Evolutionary conservation across 805 yeast genomes (phyloP).

Genomic region (Tanozyma kutaoensis): DNA sequence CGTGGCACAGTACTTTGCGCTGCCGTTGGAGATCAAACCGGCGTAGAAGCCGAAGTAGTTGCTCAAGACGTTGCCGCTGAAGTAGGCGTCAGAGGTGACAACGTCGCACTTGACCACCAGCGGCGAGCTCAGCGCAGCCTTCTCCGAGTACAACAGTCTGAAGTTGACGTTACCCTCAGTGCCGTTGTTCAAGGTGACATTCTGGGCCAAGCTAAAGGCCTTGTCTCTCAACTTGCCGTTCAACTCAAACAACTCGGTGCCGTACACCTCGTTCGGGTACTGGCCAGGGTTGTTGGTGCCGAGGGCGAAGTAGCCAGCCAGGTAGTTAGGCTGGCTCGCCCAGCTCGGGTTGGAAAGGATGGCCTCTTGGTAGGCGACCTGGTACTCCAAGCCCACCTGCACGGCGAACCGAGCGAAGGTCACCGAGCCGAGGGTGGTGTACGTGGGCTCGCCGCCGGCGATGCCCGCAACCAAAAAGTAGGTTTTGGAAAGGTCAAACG

Average conservation of each 20-base stretch:
- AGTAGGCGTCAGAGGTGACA: conserved; percentile 48
- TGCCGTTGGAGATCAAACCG: conserved; percentile 39
- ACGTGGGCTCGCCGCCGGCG: conserved; percentile 47
- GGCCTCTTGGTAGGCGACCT: conserved; percentile 32
- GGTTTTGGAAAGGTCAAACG: conserved; percentile 44
- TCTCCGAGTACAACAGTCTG: conserved; percentile 33
- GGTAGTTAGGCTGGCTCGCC: too few relatives aligned
- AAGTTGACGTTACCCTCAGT: conserved; percentile 27
- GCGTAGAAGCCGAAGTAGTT: conserved; percentile 38
- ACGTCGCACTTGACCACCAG: conserved; percentile 40
- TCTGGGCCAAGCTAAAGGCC: conserved; percentile 37
- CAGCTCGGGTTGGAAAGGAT: conserved; percentile 27
- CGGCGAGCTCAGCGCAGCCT: conserved; percentile 39
- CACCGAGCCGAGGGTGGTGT: conserved; percentile 46
- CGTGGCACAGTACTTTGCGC: conserved; percentile 45
- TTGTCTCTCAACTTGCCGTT: conserved; percentile 46
- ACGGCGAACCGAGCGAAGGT: conserved; percentile 49
- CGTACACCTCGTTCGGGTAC: conserved; percentile 44
- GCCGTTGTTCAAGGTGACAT: conserved; percentile 32
- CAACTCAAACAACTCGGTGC: conserved; percentile 53
- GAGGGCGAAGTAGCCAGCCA: conserved; percentile 47
- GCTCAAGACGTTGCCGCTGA: conserved; percentile 38
- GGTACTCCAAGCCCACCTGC: conserved; percentile 47
- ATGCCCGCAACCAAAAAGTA: conserved; percentile 55
- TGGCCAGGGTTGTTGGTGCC: conserved; percentile 35